Evolutionary conservation across 768 basidiomycete species (phyloP), one percentile per base, ranked within the genome.

Genomic region (Termitomyces sp.): DNA sequence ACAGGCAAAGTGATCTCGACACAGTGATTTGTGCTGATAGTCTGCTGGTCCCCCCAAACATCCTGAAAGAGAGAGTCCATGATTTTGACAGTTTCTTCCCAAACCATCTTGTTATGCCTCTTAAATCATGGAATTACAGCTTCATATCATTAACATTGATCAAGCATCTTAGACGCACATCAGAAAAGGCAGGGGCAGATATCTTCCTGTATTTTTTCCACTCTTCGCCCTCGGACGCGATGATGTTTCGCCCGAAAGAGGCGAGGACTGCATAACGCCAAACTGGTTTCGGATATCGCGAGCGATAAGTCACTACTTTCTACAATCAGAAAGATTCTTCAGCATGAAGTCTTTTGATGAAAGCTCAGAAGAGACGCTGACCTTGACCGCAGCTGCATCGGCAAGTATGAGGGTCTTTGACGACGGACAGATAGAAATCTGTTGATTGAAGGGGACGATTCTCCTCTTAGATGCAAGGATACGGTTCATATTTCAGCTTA

Each of bases 141-240:
- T 49, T 14, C 14, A 54, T n/a, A n/a, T 1, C 36, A 14, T 32
- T n/a, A n/a, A n/a, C n/a, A n/a, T n/a, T 10, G 13, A 4, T 28
- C 22, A 13, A 45, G 8, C 26, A 9, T 16, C 38, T 35, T n/a
- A 2, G 8, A 59, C 70, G 45, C 55, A 84, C 84, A 66, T 86
- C 84, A 6, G 82, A 82, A 66, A 87, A 88, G 0, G 84, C 80
- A n/a, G 85, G 84, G 1, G 82, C 83, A 18, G 79, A 72, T 43
- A 88, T 78, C 65, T 82, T 84, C 47, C 85, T 70, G 61, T 84
- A 85, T 32, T 78, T 78, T 66, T 85, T 85, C 86, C 86, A 88
- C 58, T 82, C 75, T 4, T 82, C 79, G 22, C 80, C 82, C 62
- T 88, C 86, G 0, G 83, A 81, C 2, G 76, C 78, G 18, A 88